These are phyloP conservation scores for Candolleomyces aberdarensis DNA, from an alignment of 768 basidiomycete species.

Conservation along the genomic window DNA sequence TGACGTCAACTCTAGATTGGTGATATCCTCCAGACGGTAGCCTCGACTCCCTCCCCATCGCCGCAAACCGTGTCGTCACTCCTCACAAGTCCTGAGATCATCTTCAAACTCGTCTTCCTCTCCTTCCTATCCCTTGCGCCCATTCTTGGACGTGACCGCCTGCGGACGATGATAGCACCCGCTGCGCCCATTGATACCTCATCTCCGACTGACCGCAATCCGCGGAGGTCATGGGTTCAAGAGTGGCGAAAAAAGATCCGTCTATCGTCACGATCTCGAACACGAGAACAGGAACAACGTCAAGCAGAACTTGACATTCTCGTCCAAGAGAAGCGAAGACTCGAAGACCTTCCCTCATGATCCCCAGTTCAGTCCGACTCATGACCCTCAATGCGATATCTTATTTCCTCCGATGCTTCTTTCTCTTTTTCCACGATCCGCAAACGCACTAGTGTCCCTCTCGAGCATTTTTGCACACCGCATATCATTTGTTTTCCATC, in stretches of 20 bases:
- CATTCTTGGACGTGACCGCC: constrained; percentile 69
- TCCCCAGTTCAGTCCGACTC: constrained; percentile 3
- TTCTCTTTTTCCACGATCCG: neutral
- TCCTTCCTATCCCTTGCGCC: constrained; percentile 86
- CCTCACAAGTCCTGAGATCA: constrained; percentile 78
- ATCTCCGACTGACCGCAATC: constrained; percentile 15
- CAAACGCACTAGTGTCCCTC: neutral
- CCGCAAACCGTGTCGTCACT: constrained; percentile 81
- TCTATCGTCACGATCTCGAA: constrained; percentile 47
- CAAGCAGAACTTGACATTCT: constrained; percentile 47
- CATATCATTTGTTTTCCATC: neutral
- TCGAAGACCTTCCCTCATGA: constrained; percentile 33
- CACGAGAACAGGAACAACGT: constrained; percentile 42
- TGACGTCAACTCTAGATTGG: constrained; percentile 54
- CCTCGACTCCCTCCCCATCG: constrained; percentile 64
- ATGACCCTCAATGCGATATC: constrained; percentile 7
- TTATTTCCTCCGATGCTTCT: constrained; percentile 7
- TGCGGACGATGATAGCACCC: constrained; percentile 53
- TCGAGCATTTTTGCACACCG: neutral
- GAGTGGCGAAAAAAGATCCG: constrained; percentile 65
- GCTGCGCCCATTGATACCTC: constrained; percentile 17
- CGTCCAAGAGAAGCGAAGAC: constrained; percentile 53
- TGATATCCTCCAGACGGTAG: constrained; percentile 83
- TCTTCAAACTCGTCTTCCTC: constrained; percentile 79
- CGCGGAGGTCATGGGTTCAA: constrained; percentile 62